These are phyloP conservation scores for Achaetomium macrosporum DNA, from an alignment of 2,329 filamentous ascomycete species.

Conservation along the genomic window DNA sequence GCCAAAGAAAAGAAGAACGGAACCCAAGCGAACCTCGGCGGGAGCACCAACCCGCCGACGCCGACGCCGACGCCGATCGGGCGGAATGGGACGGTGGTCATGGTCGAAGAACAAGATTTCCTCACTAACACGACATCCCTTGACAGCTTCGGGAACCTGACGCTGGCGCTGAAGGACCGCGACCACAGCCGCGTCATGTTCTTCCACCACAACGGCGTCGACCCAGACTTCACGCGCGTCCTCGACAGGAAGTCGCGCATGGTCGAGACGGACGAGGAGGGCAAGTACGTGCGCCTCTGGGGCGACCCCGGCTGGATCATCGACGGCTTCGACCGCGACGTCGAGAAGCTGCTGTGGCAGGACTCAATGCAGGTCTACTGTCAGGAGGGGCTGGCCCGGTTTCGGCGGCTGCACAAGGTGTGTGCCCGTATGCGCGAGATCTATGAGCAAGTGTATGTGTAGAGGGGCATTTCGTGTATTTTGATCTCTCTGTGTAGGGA, in stretches of 20 bases:
- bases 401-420: slow-evolving; percentile 7
- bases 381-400: slow-evolving; percentile 17
- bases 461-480: not conserved
- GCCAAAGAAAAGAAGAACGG: slow-evolving; percentile 3
- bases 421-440: slow-evolving; percentile 34
- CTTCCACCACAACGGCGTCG: slow-evolving; percentile 34
- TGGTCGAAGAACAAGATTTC: not conserved
- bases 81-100: not conserved
- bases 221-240: slow-evolving; percentile 31
- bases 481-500: no score
- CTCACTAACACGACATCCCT: slow-evolving; percentile 15
- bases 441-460: slow-evolving; percentile 38
- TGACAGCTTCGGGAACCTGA: slow-evolving; percentile 2
- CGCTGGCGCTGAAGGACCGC: not conserved
- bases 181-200: slow-evolving; percentile 28
- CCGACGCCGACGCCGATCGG: not conserved
- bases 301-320: slow-evolving; percentile 25
- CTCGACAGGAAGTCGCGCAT: slow-evolving; percentile 19
- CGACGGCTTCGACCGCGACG: slow-evolving; percentile 28
- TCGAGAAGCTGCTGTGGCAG: slow-evolving; percentile 32
- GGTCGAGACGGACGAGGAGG: slow-evolving; percentile 21
- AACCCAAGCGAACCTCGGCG: not conserved
- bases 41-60: not conserved
- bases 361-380: slow-evolving; percentile 30
- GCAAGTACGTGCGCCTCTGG: slow-evolving; percentile 27